A percentile compares a stretch with the other conserved stretches of the same genome.
Conservation (phyloP, 306 rosid genomes). For the Chamaecrista fasciculata region DNA sequence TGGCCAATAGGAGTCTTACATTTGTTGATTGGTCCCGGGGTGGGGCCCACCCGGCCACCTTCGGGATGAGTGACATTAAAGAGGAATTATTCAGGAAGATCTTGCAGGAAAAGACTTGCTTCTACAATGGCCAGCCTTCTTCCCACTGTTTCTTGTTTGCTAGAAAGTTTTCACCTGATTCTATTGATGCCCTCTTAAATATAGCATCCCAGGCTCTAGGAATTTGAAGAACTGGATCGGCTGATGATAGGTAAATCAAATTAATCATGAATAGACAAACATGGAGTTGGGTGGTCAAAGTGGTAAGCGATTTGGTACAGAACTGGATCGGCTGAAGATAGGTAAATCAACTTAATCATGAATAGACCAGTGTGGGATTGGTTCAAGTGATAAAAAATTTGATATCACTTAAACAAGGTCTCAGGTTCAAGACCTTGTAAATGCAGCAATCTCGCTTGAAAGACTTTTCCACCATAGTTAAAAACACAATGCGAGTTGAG, state of each 20-base stretch:
- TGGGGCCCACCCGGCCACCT: conserved; percentile 97
- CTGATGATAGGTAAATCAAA: neutral
- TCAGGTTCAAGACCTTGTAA: no score
- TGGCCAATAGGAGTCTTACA: conserved; percentile 85
- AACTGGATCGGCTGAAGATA: no score
- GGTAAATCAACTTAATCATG: neutral
- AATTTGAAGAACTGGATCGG: conserved; percentile 37
- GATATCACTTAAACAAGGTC: no score
- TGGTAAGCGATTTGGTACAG: no score
- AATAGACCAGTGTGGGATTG: no score
- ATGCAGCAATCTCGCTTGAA: no score
- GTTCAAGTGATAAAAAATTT: no score
- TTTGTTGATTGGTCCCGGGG: conserved; percentile 96
- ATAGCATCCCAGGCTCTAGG: conserved; percentile 64
- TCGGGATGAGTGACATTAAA: conserved; percentile 71
- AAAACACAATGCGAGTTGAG: no score
- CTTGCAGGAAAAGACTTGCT: conserved; percentile 49
- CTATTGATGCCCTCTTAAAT: conserved; percentile 68
- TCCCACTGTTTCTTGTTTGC: conserved; percentile 83
- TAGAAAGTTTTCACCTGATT: conserved; percentile 86
- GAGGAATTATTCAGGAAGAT: conserved; percentile 71
- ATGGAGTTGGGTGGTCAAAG: no score
- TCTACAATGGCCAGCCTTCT: conserved; percentile 78
- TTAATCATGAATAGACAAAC: neutral
- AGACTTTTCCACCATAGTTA: no score